A percentile compares a stretch with the other conserved stretches of the same genome.
These are phyloP conservation scores for Zychaea mexicana DNA, from an alignment of 371 early-diverging fungal genomes.

Conservation along the genomic window DNA sequence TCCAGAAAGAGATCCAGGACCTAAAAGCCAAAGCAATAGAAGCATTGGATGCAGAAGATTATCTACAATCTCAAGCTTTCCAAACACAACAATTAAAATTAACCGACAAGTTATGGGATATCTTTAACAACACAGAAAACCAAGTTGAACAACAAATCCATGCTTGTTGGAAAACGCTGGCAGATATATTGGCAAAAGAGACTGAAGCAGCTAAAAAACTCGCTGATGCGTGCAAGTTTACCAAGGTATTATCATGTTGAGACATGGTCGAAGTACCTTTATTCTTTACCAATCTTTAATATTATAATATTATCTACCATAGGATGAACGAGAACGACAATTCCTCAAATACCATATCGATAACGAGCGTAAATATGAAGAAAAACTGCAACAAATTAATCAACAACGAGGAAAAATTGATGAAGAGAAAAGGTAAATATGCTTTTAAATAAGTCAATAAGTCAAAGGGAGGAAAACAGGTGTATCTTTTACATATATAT, in stretches of 20 bases:
- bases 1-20: background rate
- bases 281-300: no score
- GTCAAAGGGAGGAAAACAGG: background rate
- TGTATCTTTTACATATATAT: no score
- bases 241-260: constrained; percentile 3
- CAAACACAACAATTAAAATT: background rate
- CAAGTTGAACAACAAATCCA: constrained; percentile 16
- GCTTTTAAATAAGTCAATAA: no score
- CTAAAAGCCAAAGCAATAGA: background rate
- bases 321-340: constrained; percentile 18
- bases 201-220: constrained; percentile 11
- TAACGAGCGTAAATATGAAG: constrained; percentile 14
- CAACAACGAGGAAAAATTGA: constrained; percentile 15
- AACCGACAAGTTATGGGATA: constrained; percentile 9
- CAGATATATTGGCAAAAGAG: constrained; percentile 1
- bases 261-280: no score
- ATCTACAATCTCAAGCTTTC: constrained; percentile 6
- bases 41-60: constrained; percentile 10
- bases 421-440: constrained; percentile 18
- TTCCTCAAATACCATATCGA: constrained; percentile 16
- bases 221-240: constrained; percentile 6
- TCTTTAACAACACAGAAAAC: background rate
- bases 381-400: constrained; percentile 11
- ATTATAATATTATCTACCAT: background rate
- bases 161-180: constrained; percentile 10